Base-by-base conservation (phyloP, 2,329 filamentous ascomycete species). In the Claviceps maximensis region DNA sequence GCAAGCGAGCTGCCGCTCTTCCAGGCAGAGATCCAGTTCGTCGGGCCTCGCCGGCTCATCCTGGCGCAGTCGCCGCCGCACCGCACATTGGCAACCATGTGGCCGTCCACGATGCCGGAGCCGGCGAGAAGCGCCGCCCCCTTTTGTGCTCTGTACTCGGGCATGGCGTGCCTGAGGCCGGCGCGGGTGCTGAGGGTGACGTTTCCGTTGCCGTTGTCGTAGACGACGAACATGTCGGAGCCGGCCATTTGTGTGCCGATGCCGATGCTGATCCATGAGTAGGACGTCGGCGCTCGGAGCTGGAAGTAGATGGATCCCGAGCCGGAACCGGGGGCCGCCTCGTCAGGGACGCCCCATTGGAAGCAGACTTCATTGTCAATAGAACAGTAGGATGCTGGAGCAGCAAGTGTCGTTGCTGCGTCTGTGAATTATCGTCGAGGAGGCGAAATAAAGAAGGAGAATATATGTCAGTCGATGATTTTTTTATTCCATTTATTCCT, bases 161-260 rank as follows among this genome's bases (percentile, higher is more conserved):
- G 82, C 67, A 70, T 65, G 38, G 63, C 57, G 57, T 83, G 70
- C 8, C 71, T 71, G 0, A 60, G 66, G 31, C 74, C 78, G 3
- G 63, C 59, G 23, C 82, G 76, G 1, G 80, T 73, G 56, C 80
- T 83, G 51, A 84, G 62, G 1, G 82, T 85, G 25, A 84, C 71
- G 60, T 84, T 83, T 56, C 76, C 75, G 3, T 59, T 57, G 54
- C 78, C 78, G 57, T 81, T 72, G 47, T 76, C 67, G 63, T 85
- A 85, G 58, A 84, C 71, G 60, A 85, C 57, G 61, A 85, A 83
- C 54, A 84, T 82, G 62, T 80, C 76, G 49, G 80, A 64, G 33
- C 73, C 76, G 15, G 62, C 42, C 82, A 85, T 85, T 44, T 57
- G 55, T 0, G 61, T 58, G 47, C 82, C 82, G 33, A 77, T 78